A percentile compares a stretch with the other conserved stretches of the same genome.
Evolutionary conservation across 108 stramenopile genomes (phyloP).

Genomic region (Aurantiochytrium sp.): DNA sequence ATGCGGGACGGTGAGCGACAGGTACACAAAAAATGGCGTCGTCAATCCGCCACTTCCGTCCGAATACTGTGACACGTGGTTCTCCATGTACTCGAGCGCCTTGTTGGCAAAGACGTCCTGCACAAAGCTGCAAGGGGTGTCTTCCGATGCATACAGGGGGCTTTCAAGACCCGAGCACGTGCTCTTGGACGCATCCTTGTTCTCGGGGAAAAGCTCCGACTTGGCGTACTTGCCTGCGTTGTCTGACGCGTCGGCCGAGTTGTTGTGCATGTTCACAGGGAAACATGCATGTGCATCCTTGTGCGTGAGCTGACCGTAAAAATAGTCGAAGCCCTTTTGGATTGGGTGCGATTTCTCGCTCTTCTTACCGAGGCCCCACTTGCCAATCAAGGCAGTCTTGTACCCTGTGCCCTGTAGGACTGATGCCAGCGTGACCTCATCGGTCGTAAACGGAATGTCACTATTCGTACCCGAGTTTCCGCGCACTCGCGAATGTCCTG

Average conservation of each 20-base stretch:
- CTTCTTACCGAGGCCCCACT: not conserved
- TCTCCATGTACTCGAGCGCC: not conserved
- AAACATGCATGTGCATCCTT: not conserved
- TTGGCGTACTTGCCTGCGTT: not conserved
- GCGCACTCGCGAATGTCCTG: not conserved
- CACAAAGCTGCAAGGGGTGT: not conserved
- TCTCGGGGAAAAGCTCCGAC: not conserved
- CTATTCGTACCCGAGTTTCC: not conserved
- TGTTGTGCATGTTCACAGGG: not conserved
- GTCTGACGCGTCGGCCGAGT: not conserved
- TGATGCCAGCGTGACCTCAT: not conserved
- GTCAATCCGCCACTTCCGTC: not conserved
- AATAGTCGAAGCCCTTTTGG: not conserved
- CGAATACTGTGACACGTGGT: not conserved
- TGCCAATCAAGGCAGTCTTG: not conserved
- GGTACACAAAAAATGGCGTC: not conserved
- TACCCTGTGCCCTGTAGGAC: not conserved
- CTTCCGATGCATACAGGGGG: not conserved
- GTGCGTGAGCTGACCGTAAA: not conserved
- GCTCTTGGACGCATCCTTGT: not conserved
- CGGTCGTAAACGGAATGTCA: not conserved
- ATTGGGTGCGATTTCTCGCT: not conserved
- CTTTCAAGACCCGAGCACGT: not conserved
- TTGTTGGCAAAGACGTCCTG: not conserved
- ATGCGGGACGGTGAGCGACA: not conserved